A percentile compares a stretch with the other conserved stretches of the same genome.
Conservation (phyloP, 2,329 filamentous ascomycete genomes). For the Claviceps pusilla region DNA sequence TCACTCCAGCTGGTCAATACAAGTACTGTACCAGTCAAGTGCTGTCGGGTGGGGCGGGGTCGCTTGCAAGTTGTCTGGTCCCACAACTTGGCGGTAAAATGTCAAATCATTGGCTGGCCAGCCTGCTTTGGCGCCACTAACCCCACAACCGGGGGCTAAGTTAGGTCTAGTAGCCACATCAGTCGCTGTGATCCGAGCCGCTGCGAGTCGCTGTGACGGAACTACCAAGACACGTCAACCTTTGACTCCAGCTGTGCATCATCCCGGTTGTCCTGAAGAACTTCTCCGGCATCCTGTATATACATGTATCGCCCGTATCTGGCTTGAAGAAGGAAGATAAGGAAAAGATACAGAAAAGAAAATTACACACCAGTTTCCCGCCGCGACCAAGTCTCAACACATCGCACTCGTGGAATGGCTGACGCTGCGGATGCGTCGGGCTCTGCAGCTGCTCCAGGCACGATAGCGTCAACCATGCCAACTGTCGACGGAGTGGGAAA, state of each 20-base stretch:
- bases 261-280: not conserved
- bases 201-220: not conserved
- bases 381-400: not conserved
- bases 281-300: not conserved
- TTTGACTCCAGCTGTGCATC: not conserved
- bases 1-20: too few species aligned
- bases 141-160: too few species aligned
- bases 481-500: constrained; percentile 47
- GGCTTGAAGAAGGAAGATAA: not conserved
- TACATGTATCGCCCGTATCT: too few species aligned
- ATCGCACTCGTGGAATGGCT: constrained; percentile 14
- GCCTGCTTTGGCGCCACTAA: too few species aligned
- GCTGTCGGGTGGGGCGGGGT: too few species aligned
- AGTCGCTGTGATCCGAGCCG: too few species aligned
- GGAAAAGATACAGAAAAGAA: not conserved
- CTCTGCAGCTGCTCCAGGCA: constrained; percentile 10
- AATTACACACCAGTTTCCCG: not conserved
- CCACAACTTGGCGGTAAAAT: too few species aligned
- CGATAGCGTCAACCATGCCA: constrained; percentile 13
- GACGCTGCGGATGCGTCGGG: constrained; percentile 18
- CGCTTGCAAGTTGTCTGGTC: too few species aligned
- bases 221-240: not conserved
- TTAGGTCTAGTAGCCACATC: too few species aligned
- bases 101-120: too few species aligned
- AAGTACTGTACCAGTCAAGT: too few species aligned